These are phyloP conservation scores for Candida morakotiae DNA, from an alignment of 805 yeast genomes.

Conservation along the genomic window DNA sequence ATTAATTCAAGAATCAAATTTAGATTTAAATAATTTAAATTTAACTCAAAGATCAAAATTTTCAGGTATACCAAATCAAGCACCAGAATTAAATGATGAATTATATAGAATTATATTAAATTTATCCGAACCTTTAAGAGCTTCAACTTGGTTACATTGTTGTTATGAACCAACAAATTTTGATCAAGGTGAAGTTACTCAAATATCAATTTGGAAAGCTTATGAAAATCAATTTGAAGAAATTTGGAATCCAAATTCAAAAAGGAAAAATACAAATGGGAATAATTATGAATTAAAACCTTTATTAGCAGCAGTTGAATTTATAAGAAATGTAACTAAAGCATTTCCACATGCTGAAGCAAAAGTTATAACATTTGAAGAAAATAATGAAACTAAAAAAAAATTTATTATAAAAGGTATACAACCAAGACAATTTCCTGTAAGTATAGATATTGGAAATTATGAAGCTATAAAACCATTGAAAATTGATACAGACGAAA, in stretches of 20 bases:
- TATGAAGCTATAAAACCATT: conserved; percentile 37
- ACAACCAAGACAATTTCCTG: conserved; percentile 71
- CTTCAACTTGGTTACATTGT: conserved; percentile 92
- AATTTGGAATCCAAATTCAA: conserved; percentile 45
- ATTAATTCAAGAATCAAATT: conserved; percentile 17
- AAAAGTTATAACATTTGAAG: conserved; percentile 65
- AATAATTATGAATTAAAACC: conserved; percentile 21
- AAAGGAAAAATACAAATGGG: conserved; percentile 6
- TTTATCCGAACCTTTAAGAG: conserved; percentile 82
- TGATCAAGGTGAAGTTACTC: conserved; percentile 77
- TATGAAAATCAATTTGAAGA: conserved; percentile 83
- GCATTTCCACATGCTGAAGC: conserved; percentile 90
- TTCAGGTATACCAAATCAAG: conserved; percentile 52
- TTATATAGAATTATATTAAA: conserved; percentile 58
- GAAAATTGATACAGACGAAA: conserved; percentile 9
- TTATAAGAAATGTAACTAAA: conserved; percentile 86
- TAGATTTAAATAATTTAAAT: conserved; percentile 32
- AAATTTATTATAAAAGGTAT: conserved; percentile 92
- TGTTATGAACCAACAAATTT: conserved; percentile 65
- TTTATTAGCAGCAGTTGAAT: conserved; percentile 90
- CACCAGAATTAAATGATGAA: conserved; percentile 56
- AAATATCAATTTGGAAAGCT: conserved; percentile 91
- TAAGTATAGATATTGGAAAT: conserved; percentile 41
- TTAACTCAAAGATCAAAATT: conserved; percentile 50
- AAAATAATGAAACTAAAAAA: conserved; percentile 42